These are phyloP conservation scores for Geotrichum klebahnii DNA, from an alignment of 1,139 yeast genomes.

Conservation along the genomic window DNA sequence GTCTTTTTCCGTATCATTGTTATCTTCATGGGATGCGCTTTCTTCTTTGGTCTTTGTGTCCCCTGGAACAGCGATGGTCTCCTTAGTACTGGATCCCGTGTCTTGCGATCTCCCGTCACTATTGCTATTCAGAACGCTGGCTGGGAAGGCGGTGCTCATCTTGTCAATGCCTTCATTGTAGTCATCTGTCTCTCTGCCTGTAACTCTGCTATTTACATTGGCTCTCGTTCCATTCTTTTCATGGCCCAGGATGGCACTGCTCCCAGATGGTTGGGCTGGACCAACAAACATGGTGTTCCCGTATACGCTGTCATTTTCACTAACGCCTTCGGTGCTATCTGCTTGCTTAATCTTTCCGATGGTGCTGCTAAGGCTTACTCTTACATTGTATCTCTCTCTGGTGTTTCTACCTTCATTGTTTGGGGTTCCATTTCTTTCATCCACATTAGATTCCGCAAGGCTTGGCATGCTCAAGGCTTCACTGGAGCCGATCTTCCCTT, in stretches of 20 bases:
- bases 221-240: constrained; percentile 56
- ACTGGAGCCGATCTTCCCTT: constrained; percentile 51
- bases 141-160: constrained; percentile 63
- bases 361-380: constrained; percentile 68
- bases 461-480: constrained; percentile 49
- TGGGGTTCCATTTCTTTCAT: constrained; percentile 51
- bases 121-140: constrained; percentile 67
- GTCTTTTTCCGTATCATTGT: constrained; percentile 76
- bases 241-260: constrained; percentile 60
- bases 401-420: constrained; percentile 53
- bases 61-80: constrained; percentile 64
- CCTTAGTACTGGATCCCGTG: constrained; percentile 40
- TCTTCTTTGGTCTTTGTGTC: constrained; percentile 78
- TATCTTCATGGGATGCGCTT: constrained; percentile 73
- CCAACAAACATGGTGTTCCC: constrained; percentile 62
- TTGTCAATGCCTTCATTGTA: constrained; percentile 70
- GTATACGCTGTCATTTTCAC: constrained; percentile 48
- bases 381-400: constrained; percentile 78
- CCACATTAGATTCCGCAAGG: constrained; percentile 51
- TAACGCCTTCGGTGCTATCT: constrained; percentile 45
- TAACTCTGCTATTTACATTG: constrained; percentile 68
- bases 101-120: constrained; percentile 69
- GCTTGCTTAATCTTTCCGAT: constrained; percentile 62
- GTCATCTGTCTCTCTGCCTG: constrained; percentile 66
- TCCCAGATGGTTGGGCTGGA: constrained; percentile 53